Evolutionary conservation across 306 rosid genomes (phyloP).

Genomic region (Lathyrus oleraceus): DNA sequence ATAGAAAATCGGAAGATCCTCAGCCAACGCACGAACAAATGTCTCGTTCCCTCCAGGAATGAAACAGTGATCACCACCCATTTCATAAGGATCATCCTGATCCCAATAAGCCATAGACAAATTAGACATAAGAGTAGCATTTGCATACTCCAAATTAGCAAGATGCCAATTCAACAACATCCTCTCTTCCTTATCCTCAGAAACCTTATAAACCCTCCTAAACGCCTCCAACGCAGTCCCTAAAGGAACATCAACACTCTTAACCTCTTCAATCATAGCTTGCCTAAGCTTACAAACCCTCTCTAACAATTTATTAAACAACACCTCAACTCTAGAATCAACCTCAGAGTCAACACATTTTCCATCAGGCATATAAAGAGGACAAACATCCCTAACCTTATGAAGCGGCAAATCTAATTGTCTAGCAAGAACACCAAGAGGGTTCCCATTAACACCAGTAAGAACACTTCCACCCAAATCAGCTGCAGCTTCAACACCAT

Average conservation of each 20-base stretch:
- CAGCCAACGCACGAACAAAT: constrained; percentile 67
- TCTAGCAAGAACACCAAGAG: constrained; percentile 87
- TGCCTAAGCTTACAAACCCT: constrained; percentile 93
- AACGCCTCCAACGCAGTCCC: constrained; percentile 87
- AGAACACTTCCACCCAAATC: constrained; percentile 96
- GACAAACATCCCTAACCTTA: constrained; percentile 90
- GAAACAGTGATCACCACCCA: constrained; percentile 98
- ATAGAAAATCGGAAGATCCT: constrained; percentile 83
- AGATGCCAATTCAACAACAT: constrained; percentile 94
- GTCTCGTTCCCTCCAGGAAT: constrained; percentile 85
- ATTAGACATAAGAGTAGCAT: constrained; percentile 82
- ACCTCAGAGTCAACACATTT: constrained; percentile 65
- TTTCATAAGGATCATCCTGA: constrained; percentile 92
- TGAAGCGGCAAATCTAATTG: constrained; percentile 83
- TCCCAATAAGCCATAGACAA: constrained; percentile 97
- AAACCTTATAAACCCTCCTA: constrained; percentile 63
- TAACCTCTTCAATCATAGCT: constrained; percentile 80
- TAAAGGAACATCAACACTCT: constrained; percentile 70
- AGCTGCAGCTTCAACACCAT: constrained; percentile 70
- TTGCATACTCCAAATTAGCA: constrained; percentile 91
- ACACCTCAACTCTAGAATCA: constrained; percentile 73
- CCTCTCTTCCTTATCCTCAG: constrained; percentile 67
- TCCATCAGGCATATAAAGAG: constrained; percentile 86
- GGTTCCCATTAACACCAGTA: constrained; percentile 88
- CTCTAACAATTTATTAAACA: constrained; percentile 76